Evolutionary conservation across 2,329 filamentous ascomycete genomes (phyloP).

Genomic region (Aspergillus sp.): DNA sequence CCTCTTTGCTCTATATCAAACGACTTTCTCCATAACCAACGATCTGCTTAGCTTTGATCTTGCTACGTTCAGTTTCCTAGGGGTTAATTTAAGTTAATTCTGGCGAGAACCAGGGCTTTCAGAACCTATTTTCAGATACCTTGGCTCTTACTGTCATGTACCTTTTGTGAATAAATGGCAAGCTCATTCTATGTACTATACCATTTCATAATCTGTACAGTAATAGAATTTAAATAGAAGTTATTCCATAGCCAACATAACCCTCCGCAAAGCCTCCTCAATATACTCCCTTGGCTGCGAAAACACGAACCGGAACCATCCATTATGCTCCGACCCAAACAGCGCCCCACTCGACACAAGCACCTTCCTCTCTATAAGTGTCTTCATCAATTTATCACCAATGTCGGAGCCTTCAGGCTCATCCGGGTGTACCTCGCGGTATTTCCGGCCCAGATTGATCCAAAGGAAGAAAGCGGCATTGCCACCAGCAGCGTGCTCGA

Average conservation of each 20-base stretch:
- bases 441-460: constrained; percentile 41
- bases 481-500: constrained; percentile 42
- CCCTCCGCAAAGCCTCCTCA: constrained; percentile 26
- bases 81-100: too few species aligned
- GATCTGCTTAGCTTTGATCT: too few species aligned
- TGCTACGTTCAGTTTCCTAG: too few species aligned
- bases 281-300: constrained; percentile 26
- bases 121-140: too few species aligned
- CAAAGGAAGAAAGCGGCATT: constrained; percentile 56
- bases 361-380: constrained; percentile 31
- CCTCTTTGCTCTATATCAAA: too few species aligned
- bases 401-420: constrained; percentile 8
- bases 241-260: constrained; percentile 14
- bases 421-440: constrained; percentile 15
- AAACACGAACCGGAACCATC: constrained; percentile 41
- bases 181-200: background rate
- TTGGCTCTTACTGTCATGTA: too few species aligned
- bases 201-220: background rate
- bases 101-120: too few species aligned
- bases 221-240: background rate
- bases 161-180: too few species aligned
- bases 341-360: constrained; percentile 29
- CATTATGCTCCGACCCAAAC: constrained; percentile 34
- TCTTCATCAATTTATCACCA: constrained; percentile 25
- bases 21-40: too few species aligned